Base-by-base conservation (phyloP, 164 flowering plant genomes). In the Saururus chinensis region DNA sequence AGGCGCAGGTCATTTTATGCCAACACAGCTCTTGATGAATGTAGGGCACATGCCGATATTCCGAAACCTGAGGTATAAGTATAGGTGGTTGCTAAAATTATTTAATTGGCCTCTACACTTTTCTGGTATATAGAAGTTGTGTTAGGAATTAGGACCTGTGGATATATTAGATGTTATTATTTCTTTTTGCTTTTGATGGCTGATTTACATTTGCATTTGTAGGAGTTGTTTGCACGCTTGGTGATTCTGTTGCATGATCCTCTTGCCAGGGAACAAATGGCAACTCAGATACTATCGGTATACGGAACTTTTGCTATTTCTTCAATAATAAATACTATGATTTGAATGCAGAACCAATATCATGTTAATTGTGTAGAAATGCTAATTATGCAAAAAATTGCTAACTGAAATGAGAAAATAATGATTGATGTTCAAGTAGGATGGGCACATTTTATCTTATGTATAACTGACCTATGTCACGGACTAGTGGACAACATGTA, bases 11-110 rank as follows among this genome's bases (percentile, higher is more conserved):
- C 84, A 68, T 74, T 83, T 59, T 70, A 70, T 62, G 68, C 67
- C 51, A 73, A 56, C 78, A 53, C 74, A 21, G 71, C 87, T 76
- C 77, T 87, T 59, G 68, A 69, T 59, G 97, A 91, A 56, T 88
- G 85, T 69, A 77, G 67, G 76, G 71, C 87, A 65, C 88, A 87
- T 53, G 49, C 59, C 62, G 97, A 91, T 74, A 79, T 89, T 71
- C 99, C 99, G 13, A 74, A 56, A 71, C 91, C 97, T 26, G 95
- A 85, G 96, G 99, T 95, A 65, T 40, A 85, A 95, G 97, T 91
- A 65, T 45, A 20, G 58, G 51, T 35, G 52, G 26, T n/a, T 20
- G 37, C 37, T 30, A 30, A 30, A 30, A 30, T 2, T 30, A 30
- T 30, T 2, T 30, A 30, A 30, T 30, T 30, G 37, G 4, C 37